Conservation (phyloP, 179 eudicot genomes). For the Spergularia azorica region DNA sequence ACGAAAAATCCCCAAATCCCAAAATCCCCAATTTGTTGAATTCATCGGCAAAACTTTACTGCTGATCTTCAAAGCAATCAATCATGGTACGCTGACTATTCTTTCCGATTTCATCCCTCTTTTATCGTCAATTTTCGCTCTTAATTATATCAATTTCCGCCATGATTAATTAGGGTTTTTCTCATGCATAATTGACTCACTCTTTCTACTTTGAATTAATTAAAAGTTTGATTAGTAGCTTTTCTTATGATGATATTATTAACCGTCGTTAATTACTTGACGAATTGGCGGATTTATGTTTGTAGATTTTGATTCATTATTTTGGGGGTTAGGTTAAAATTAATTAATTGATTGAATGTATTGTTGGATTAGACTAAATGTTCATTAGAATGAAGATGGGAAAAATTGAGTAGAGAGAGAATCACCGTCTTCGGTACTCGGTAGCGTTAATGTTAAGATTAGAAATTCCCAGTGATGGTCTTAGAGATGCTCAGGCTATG, state of each 20-base stretch:
- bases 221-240: not conserved
- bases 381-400: not conserved
- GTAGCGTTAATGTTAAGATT: not conserved
- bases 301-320: no score
- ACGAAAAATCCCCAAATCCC: no score
- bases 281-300: not conserved
- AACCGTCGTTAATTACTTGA: not conserved
- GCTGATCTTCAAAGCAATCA: not conserved
- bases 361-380: not conserved
- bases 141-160: not conserved
- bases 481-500: no score
- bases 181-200: not conserved
- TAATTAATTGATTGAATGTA: no score
- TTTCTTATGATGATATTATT: no score
- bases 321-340: not conserved
- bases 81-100: constrained; percentile 9
- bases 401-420: not conserved
- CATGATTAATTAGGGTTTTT: constrained; percentile 14
- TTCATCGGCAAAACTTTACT: not conserved
- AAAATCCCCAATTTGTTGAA: not conserved
- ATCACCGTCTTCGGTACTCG: not conserved
- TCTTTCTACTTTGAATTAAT: not conserved
- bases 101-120: no score
- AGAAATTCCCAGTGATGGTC: not conserved
- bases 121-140: no score